Percentiles rank a stretch among this genome's conserved stretches.
phyloP scores from a whole-genome alignment of 768 basidiomycete species.

The Boletus subparvulus region DNA sequence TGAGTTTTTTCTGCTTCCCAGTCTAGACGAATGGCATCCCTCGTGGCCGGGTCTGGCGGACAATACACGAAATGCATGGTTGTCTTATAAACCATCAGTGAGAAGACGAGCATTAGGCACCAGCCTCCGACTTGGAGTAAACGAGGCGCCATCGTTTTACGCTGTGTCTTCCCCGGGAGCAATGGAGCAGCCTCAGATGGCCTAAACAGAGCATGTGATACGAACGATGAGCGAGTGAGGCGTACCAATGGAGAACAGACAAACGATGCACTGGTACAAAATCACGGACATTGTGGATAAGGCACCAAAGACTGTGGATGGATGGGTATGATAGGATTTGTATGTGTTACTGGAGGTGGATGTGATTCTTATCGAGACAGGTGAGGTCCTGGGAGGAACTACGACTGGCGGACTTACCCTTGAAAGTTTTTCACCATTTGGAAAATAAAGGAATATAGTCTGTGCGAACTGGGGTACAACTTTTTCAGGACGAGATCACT shows the following conservation, averaged over 20 bases:
- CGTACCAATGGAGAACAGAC: no score
- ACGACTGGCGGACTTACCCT: not conserved
- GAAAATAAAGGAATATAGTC: not conserved
- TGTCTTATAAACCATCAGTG: not conserved
- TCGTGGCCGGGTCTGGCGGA: conserved; percentile 3
- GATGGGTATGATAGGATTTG: not conserved
- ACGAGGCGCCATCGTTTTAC: not conserved
- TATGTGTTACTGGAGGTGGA: not conserved
- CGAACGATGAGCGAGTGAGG: not conserved
- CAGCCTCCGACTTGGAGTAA: not conserved
- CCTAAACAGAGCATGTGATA: not conserved
- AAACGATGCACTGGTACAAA: not conserved
- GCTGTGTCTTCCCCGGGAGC: not conserved
- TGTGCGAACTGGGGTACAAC: not conserved
- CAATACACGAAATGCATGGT: conserved; percentile 1
- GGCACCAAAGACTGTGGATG: no score
- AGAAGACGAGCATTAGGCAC: not conserved
- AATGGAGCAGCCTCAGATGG: not conserved
- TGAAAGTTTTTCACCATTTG: not conserved
- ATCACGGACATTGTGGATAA: not conserved
- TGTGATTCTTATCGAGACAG: not conserved
- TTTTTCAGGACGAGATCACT: not conserved
- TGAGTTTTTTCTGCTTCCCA: conserved; percentile 7
- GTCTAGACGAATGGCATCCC: not conserved
- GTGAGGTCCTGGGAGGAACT: no score